phyloP scores from a whole-genome alignment of 148 eudicot species.

The Drosera capensis region DNA sequence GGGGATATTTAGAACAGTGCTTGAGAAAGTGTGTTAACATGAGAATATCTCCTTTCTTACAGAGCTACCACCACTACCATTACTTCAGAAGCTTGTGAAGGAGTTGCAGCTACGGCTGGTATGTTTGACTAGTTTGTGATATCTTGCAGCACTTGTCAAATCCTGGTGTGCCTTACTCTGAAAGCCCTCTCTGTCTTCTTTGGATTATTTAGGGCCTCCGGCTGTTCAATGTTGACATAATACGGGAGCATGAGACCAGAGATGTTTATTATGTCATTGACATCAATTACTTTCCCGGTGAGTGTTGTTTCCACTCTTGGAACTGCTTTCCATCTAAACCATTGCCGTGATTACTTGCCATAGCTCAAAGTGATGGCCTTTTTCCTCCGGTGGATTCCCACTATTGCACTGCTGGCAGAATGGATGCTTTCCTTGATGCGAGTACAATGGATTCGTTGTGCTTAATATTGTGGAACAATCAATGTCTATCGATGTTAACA shows the following conservation, averaged over 20 bases:
- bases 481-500: too few relatives aligned
- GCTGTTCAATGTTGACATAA: conserved; percentile 33
- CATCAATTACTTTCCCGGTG: conserved; percentile 41
- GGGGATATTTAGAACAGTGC: too few relatives aligned
- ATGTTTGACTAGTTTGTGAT: not conserved
- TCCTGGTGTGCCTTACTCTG: not conserved
- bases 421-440: too few relatives aligned
- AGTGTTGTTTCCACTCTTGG: conserved; percentile 6
- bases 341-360: too few relatives aligned
- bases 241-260: conserved; percentile 31
- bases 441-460: too few relatives aligned
- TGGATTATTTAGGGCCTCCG: conserved; percentile 25
- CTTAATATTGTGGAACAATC: too few relatives aligned
- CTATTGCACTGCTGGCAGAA: too few relatives aligned
- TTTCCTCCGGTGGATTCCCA: not conserved
- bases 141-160: not conserved
- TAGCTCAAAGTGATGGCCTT: not conserved
- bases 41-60: conserved; percentile 4
- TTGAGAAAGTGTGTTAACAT: too few relatives aligned
- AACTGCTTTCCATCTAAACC: not conserved
- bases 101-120: conserved; percentile 28
- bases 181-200: not conserved
- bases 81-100: conserved; percentile 24
- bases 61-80: conserved; percentile 31
- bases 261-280: conserved; percentile 34